Base-by-base conservation (phyloP, 1,284 basidiomycete species). In the Cutaneotrichosporon sp. region DNA sequence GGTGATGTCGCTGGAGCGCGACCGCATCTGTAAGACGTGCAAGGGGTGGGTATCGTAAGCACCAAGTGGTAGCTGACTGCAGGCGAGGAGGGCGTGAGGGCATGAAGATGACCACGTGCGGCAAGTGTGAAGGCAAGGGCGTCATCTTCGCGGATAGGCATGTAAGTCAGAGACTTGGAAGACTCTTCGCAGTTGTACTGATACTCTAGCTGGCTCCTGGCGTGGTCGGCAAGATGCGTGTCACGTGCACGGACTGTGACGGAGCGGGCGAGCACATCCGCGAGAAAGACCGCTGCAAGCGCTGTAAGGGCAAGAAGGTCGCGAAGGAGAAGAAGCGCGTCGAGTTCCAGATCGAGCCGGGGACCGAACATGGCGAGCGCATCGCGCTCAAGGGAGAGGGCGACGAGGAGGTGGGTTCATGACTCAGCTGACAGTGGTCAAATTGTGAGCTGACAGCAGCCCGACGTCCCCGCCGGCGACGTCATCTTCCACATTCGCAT, bases 211-310 rank as follows among this genome's bases (percentile, higher is more conserved):
- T 80, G 55, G 80, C 74, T 6, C 75, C 76, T 1, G 75, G 76
- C 2, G 70, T 83, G 61, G 80, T 85, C 50, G 80, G 81, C 1
- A 82, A 84, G 65, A 77, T 80, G 31, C 82, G 81, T 60, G 74
- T 81, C 16, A 82, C 84, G 65, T 98, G 95, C 74, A 80, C 86
- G 21, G 88, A 90, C 56, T 98, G 95, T 74, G 81, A 87, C 56
- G 95, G 95, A 1, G 82, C 83, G 63, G 95, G 95, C 1, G 85
- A 87, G 72, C 90, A 87, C 72, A 79, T 96, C 47, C 87, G 89
- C 62, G 93, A 96, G 70, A 96, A 96, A 76, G 95, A 97, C 72
- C 94, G 91, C 68, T 98, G 95, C 83, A 97, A 94, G 81, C 95
- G 92, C 76, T 99, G 95, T 81, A 95, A 96, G 75, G 95, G 95